Evolutionary conservation across 768 basidiomycete genomes (phyloP).

Genomic region (Tricholoma sp.): DNA sequence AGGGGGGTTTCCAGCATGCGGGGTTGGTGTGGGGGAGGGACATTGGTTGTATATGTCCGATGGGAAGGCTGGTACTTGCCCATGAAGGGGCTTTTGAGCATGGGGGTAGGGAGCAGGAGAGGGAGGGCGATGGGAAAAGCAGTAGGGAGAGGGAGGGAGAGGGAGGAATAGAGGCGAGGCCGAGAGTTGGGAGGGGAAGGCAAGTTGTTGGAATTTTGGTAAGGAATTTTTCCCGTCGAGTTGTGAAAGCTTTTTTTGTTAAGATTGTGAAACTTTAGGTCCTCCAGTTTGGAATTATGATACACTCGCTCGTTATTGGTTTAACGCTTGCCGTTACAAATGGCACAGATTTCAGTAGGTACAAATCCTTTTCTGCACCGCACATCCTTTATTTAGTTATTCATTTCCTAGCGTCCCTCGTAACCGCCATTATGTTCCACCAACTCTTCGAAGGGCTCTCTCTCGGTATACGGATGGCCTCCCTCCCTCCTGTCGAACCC

Average conservation of each 20-base stretch:
- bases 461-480: conserved; percentile 74
- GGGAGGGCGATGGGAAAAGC: background rate
- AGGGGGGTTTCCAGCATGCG: conserved; percentile 11
- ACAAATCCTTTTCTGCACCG: background rate
- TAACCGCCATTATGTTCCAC: conserved; percentile 75
- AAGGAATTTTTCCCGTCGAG: conserved; percentile 15
- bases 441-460: conserved; percentile 84
- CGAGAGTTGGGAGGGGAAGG: conserved; percentile 45
- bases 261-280: conserved; percentile 37
- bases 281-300: conserved; percentile 81
- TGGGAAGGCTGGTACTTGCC: background rate
- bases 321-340: conserved; percentile 68
- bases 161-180: conserved; percentile 13
- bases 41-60: conserved; percentile 13
- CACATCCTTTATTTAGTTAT: background rate
- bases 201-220: conserved; percentile 77
- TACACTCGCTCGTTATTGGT: conserved; percentile 79
- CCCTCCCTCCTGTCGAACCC: conserved; percentile 41
- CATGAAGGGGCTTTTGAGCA: background rate
- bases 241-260: background rate
- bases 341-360: conserved; percentile 68
- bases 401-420: conserved; percentile 50
- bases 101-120: background rate
- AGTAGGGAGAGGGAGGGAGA: background rate
- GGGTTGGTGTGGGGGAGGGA: conserved; percentile 12